Conservation (phyloP, 2,329 filamentous ascomycete genomes). For the Pyrenophora seminiperda region DNA sequence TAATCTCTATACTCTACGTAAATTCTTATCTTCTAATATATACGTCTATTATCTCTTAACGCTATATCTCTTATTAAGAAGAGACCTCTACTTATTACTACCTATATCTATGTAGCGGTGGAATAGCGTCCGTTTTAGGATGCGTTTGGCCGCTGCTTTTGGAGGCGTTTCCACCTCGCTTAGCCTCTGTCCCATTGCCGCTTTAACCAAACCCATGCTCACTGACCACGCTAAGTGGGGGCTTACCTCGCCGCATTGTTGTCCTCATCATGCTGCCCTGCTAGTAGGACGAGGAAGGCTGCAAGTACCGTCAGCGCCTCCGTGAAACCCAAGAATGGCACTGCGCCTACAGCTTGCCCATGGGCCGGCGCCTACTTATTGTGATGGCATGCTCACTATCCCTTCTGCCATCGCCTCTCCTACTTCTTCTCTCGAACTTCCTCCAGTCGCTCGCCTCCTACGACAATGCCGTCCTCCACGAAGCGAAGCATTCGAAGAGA, state of each 20-base stretch:
- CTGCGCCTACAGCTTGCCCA: constrained; percentile 5
- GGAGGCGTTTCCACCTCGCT: too few relatives aligned
- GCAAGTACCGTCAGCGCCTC: not conserved
- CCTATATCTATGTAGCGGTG: too few relatives aligned
- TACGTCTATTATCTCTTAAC: too few relatives aligned
- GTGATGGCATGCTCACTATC: constrained; percentile 13
- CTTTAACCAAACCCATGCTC: constrained; percentile 9
- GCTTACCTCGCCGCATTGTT: not conserved
- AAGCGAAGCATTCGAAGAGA: constrained; percentile 5
- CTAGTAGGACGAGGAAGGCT: constrained; percentile 2
- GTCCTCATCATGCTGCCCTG: constrained; percentile 1
- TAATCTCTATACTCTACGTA: too few relatives aligned
- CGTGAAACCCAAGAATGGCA: constrained; percentile 4
- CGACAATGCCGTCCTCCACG: constrained; percentile 4
- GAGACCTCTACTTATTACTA: too few relatives aligned
- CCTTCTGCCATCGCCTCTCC: constrained; percentile 3
- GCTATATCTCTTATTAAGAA: too few relatives aligned
- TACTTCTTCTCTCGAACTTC: constrained; percentile 2
- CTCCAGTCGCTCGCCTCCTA: constrained; percentile 1
- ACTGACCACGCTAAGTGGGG: constrained; percentile 1
- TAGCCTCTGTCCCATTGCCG: constrained; percentile 1
- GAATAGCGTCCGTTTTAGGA: too few relatives aligned
- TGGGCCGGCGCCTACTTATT: constrained; percentile 12
- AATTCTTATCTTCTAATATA: too few relatives aligned
- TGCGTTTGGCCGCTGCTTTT: too few relatives aligned